Evolutionary conservation across 768 basidiomycete genomes (phyloP).

Genomic region (Boletus coccyginus): DNA sequence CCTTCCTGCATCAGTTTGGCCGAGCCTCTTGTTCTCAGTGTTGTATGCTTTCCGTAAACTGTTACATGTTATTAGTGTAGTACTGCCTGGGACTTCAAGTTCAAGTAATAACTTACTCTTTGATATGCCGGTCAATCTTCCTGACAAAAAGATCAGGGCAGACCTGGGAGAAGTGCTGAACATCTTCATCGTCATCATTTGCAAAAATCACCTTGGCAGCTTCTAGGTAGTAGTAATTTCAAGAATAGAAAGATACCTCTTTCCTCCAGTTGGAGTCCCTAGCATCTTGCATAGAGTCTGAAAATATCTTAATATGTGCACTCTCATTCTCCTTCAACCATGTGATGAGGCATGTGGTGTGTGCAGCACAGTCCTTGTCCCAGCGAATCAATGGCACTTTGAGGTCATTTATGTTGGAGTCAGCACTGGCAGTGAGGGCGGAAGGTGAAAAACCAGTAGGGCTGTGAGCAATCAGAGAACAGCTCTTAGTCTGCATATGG

Average conservation of each 20-base stretch:
- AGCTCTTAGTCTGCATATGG: not conserved
- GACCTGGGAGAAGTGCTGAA: not conserved
- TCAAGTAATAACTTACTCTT: no score
- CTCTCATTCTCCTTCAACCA: not conserved
- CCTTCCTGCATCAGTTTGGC: no score
- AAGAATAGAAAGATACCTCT: not conserved
- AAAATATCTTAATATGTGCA: not conserved
- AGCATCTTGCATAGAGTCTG: not conserved
- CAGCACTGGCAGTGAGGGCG: not conserved
- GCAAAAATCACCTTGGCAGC: not conserved
- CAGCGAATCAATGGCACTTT: not conserved
- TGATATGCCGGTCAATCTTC: no score
- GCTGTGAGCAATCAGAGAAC: not conserved
- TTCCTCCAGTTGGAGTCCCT: not conserved
- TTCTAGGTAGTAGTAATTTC: not conserved
- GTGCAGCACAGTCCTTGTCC: not conserved
- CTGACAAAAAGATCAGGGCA: not conserved
- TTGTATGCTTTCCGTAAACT: no score
- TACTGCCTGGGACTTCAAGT: no score
- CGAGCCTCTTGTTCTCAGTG: no score
- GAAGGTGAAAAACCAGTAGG: not conserved
- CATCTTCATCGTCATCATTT: not conserved
- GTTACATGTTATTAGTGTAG: no score
- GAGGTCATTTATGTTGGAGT: not conserved
- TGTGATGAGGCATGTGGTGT: not conserved